Evolutionary conservation across 2,329 filamentous ascomycete species (phyloP).

Genomic region (Ceratocystis smalleyi): DNA sequence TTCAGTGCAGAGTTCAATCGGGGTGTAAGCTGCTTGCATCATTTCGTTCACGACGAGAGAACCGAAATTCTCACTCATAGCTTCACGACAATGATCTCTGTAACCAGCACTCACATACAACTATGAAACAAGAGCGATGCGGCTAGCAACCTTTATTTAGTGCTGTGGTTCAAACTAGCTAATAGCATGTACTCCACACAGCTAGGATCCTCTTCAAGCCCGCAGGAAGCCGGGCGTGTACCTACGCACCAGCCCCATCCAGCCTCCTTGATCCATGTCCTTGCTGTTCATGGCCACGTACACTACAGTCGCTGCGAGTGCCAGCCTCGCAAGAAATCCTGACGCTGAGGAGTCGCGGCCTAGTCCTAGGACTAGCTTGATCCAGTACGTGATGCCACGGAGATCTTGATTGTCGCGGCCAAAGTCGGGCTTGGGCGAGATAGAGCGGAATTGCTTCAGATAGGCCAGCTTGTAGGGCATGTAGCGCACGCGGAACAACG

Average conservation of each 20-base stretch:
- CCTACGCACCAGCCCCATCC: background rate
- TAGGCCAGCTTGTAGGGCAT: constrained; percentile 37
- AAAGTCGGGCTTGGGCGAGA: constrained; percentile 38
- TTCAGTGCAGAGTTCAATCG: no score
- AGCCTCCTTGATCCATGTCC: background rate
- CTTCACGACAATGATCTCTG: no score
- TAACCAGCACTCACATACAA: no score
- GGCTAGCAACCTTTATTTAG: no score
- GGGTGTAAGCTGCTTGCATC: no score
- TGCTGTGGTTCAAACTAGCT: no score
- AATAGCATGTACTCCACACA: background rate
- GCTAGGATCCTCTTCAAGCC: background rate
- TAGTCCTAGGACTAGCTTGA: constrained; percentile 34
- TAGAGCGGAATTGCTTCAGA: constrained; percentile 29
- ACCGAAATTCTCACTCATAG: no score
- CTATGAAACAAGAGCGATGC: no score
- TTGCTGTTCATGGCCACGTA: background rate
- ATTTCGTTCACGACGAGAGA: no score
- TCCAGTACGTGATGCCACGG: constrained; percentile 39
- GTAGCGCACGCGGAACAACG: constrained; percentile 51
- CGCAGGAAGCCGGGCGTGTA: background rate
- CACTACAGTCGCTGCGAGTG: constrained; percentile 17
- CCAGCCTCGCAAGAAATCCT: constrained; percentile 39
- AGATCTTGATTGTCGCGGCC: constrained; percentile 42
- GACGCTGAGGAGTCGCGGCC: constrained; percentile 34